These are phyloP conservation scores for Pseudopyrenochaeta lycopersici DNA, from an alignment of 2,329 filamentous ascomycete genomes.

Conservation along the genomic window DNA sequence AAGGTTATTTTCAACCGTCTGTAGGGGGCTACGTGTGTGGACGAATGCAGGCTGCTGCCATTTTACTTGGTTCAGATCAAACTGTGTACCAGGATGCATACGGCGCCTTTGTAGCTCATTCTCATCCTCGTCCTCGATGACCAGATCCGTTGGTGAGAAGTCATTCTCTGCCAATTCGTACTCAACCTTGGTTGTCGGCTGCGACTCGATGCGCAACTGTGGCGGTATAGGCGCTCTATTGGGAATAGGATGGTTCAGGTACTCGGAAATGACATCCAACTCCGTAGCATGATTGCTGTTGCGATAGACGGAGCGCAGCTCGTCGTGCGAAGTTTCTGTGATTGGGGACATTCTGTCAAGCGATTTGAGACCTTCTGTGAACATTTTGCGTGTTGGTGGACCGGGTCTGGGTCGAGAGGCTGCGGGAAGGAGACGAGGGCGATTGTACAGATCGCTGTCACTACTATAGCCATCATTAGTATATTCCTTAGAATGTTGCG, in stretches of 20 bases:
- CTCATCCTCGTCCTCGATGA: neutral
- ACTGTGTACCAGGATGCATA: constrained; percentile 7
- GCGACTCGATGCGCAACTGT: constrained; percentile 6
- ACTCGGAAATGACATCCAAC: constrained; percentile 28
- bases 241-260: constrained; percentile 11
- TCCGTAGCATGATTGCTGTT: constrained; percentile 19
- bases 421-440: neutral
- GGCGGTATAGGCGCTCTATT: neutral
- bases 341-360: constrained; percentile 35
- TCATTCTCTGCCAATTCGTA: constrained; percentile 21
- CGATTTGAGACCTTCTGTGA: constrained; percentile 21
- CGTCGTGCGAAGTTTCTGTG: constrained; percentile 32
- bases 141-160: constrained; percentile 16
- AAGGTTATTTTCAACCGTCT: constrained; percentile 29
- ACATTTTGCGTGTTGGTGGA: constrained; percentile 6
- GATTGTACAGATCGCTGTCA: constrained; percentile 9
- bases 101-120: neutral
- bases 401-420: constrained; percentile 2
- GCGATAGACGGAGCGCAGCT: constrained; percentile 15
- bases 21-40: constrained; percentile 26
- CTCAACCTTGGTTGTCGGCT: neutral
- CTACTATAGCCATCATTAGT: constrained; percentile 15
- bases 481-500: constrained; percentile 3
- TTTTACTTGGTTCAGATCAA: constrained; percentile 1
- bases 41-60: constrained; percentile 4